Evolutionary conservation across 306 rosid species (phyloP), one percentile per base, ranked within the genome.

Genomic region (Lathyrus tuberosus): DNA sequence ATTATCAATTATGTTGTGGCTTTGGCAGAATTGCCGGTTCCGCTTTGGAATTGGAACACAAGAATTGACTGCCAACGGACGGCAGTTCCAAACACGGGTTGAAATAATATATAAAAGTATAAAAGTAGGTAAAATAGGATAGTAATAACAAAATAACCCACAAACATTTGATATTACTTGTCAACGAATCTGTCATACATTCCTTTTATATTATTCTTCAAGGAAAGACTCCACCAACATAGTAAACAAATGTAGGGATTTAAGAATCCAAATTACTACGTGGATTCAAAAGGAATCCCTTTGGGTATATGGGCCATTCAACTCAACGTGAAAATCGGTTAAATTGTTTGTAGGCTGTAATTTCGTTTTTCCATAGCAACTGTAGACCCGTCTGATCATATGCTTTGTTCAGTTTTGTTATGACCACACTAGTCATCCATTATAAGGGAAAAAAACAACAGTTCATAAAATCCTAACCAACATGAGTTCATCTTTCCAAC

Each of bases 251-350:
- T 71, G 68, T 10, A 66, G 76, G 83, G 81, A 67, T 62, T 46
- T 61, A 40, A 62, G 75, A 79, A 79, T 68, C 83, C 81, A 62
- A 57, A 77, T 60, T 70, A 38, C 76, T 71, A 66, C 10, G 61
- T 51, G 75, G 78, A 72, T 62, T 75, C 71, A 56, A 79, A 75
- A 62, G 44, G 74, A 67, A 82, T 48, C 74, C 83, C 81, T 74
- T 62, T 40, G 69, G 26, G 41, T 58, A 60, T 66, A 62, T 26
- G 30, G 67, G 38, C 83, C 81, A 75, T 47, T 67, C 76, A 79
- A 82, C 71, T 44, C 83, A 79, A 79, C 79, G 57, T 75, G 86
- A 82, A 82, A 78, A 78, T 67, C 76, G 79, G 78, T 71, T 67
- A 76, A 79, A 75, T 75, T 63, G 77, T 76, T 75, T 63, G 77